Percentiles rank a stretch among this genome's conserved stretches.
phyloP scores from a whole-genome alignment of 176 grass and related monocot genomes.

The Urochloa ruziziensis region DNA sequence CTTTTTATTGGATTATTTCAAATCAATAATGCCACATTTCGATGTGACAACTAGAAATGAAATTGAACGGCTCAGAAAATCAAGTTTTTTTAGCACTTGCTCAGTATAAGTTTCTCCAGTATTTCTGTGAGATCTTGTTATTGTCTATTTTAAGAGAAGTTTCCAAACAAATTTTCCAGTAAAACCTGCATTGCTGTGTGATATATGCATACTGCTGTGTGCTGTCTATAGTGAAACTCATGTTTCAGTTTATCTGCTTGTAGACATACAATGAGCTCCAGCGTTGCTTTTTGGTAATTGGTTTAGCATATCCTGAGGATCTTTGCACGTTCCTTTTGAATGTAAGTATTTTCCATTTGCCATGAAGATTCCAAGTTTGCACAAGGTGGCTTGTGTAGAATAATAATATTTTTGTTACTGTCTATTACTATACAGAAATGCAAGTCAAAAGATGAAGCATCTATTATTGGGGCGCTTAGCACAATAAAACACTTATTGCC shows the following conservation, averaged over 20 bases:
- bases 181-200: not conserved
- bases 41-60: constrained; percentile 10
- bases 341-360: constrained; percentile 56
- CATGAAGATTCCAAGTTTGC: constrained; percentile 3
- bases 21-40: constrained; percentile 16
- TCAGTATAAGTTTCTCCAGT: not conserved
- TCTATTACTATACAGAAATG: constrained; percentile 71
- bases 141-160: constrained; percentile 23
- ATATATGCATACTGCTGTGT: not conserved
- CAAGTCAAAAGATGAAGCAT: constrained; percentile 92
- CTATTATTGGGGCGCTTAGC: constrained; percentile 76
- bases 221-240: constrained; percentile 13
- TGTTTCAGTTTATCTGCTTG: constrained; percentile 31
- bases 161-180: not conserved
- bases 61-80: not conserved
- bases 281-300: constrained; percentile 93
- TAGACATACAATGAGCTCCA: constrained; percentile 98
- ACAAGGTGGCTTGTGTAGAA: constrained; percentile 13
- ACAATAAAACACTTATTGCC: constrained; percentile 89
- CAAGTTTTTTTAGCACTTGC: not conserved
- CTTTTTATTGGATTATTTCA: not conserved
- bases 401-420: constrained; percentile 6
- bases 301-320: constrained; percentile 92
- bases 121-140: constrained; percentile 25
- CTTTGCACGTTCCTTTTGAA: constrained; percentile 87